Percentiles rank a stretch among this genome's conserved stretches.
These are phyloP conservation scores for Globisporangium cederbergense DNA, from an alignment of 352 stramenopile species.

Conservation along the genomic window DNA sequence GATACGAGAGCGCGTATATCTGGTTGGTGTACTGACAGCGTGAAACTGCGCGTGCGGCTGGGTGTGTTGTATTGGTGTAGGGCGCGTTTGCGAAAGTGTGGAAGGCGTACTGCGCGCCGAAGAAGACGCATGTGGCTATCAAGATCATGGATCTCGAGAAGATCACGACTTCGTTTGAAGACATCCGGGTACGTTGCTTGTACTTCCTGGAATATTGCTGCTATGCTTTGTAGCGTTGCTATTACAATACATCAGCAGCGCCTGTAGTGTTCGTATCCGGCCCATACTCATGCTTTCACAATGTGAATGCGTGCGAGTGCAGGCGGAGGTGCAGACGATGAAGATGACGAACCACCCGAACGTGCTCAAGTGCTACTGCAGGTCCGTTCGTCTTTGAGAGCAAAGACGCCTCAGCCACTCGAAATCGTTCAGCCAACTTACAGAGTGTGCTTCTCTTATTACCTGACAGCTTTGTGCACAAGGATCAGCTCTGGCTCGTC, in stretches of 20 bases:
- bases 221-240: neutral
- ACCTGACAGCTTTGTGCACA: slow-evolving; percentile 92
- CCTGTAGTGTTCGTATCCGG: neutral
- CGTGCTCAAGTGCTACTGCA: slow-evolving; percentile 97
- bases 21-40: neutral
- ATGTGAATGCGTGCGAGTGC: neutral
- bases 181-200: slow-evolving; percentile 65
- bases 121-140: slow-evolving; percentile 92
- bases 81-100: slow-evolving; percentile 98
- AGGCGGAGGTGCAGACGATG: slow-evolving; percentile 98
- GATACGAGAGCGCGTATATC: neutral
- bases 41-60: neutral
- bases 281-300: neutral
- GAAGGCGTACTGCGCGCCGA: slow-evolving; percentile 90
- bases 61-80: slow-evolving; percentile 28
- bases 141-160: slow-evolving; percentile 99
- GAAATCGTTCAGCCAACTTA: neutral
- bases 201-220: neutral
- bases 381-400: slow-evolving; percentile 19
- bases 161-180: slow-evolving; percentile 94
- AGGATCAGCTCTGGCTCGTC: slow-evolving; percentile 97
- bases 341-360: slow-evolving; percentile 98
- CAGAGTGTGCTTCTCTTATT: neutral
- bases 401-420: neutral
- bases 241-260: neutral